Evolutionary conservation across 1,284 basidiomycete genomes (phyloP).

Genomic region (Apiotrichum brassicae): DNA sequence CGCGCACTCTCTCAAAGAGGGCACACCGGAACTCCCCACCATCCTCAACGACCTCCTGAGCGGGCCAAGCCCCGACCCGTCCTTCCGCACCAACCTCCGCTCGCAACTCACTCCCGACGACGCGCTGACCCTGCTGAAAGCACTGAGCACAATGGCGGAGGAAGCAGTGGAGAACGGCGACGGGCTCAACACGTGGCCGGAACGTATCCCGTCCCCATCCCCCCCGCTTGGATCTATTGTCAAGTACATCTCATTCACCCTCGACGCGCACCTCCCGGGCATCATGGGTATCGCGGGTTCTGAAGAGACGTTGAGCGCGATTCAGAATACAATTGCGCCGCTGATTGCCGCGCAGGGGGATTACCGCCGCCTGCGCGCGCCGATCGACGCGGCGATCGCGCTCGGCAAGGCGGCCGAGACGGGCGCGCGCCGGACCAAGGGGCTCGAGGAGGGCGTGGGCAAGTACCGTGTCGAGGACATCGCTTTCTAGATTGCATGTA

Average conservation of each 20-base stretch:
- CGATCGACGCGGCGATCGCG: conserved; percentile 40
- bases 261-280: conserved; percentile 43
- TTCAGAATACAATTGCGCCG: conserved; percentile 31
- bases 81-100: conserved; percentile 36
- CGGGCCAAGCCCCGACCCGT: conserved; percentile 33
- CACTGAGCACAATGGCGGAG: conserved; percentile 32
- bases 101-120: conserved; percentile 27
- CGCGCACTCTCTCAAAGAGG: conserved; percentile 15
- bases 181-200: conserved; percentile 30
- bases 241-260: conserved; percentile 34
- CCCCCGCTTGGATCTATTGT: conserved; percentile 18
- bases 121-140: conserved; percentile 28
- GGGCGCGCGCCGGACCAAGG: conserved; percentile 6
- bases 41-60: conserved; percentile 26
- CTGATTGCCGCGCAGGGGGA: conserved; percentile 36
- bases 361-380: conserved; percentile 35
- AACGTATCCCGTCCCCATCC: conserved; percentile 8
- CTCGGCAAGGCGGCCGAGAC: conserved; percentile 7
- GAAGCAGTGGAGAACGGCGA: conserved; percentile 22
- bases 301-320: conserved; percentile 25
- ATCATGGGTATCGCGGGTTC: conserved; percentile 30
- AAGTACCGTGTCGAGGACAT: conserved; percentile 44
- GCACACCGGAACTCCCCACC: conserved; percentile 12
- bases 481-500: conserved; percentile 24
- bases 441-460: conserved; percentile 36